phyloP scores from a whole-genome alignment of 176 grass and related monocot genomes.

The Musa itinerans region DNA sequence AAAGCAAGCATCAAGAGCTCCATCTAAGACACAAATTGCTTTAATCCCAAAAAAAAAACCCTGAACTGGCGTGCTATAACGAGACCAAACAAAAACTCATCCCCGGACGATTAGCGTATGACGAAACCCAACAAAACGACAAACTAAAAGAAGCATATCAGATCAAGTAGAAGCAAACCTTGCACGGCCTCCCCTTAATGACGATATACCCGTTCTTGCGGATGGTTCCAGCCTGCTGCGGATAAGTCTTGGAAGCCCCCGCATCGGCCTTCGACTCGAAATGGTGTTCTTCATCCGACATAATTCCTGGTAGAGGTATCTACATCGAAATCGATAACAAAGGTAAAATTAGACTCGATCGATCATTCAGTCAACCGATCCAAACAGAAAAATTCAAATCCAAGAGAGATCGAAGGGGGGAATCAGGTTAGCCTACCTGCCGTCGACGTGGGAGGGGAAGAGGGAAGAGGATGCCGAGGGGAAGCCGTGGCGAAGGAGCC shows the following conservation, averaged over 20 bases:
- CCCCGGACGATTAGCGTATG: not conserved
- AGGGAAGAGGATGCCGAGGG: not conserved
- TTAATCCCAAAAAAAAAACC: too few relatives aligned
- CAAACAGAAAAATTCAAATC: not conserved
- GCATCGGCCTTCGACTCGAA: constrained; percentile 9
- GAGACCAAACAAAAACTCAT: too few relatives aligned
- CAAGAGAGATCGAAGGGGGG: not conserved
- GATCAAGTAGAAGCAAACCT: not conserved
- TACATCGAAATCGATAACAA: not conserved
- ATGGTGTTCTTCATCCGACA: constrained; percentile 10
- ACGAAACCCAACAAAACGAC: not conserved
- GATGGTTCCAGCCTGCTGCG: constrained; percentile 4
- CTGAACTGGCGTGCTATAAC: too few relatives aligned
- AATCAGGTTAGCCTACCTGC: not conserved
- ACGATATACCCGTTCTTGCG: constrained; percentile 11
- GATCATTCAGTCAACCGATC: not conserved
- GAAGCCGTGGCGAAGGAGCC: not conserved
- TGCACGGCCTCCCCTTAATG: constrained; percentile 4
- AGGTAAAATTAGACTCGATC: not conserved
- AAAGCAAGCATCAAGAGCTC: too few relatives aligned
- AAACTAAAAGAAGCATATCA: not conserved
- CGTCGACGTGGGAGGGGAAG: not conserved
- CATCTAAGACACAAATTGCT: too few relatives aligned
- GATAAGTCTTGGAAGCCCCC: constrained; percentile 2
- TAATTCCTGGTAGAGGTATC: not conserved